Evolutionary conservation across 306 rosid species (phyloP), one percentile per base, ranked within the genome.

Genomic region (Gastrolobium villosum): DNA sequence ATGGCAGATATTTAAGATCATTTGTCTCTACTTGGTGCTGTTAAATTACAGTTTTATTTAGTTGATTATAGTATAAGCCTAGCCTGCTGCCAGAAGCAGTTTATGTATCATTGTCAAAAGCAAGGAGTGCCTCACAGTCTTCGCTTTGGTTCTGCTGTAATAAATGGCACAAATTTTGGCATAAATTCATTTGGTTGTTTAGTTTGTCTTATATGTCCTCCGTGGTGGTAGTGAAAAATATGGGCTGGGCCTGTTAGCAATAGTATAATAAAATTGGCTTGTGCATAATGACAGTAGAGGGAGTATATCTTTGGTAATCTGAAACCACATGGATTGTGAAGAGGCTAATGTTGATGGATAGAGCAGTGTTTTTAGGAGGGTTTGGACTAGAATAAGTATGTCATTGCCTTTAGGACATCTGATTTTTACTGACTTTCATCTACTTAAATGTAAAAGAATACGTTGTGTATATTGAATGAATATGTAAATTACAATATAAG

Each of bases 131-230:
- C 57, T 73, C 26, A 10, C 44, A 14, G 50, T 32, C 43, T 52
- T 73, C 3, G 14, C 61, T 48, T 48, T 41, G 56, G 45, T 57
- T 74, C n/a, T 34, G 32, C 43, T 15, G n/a, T 15, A 53, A 36
- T 75, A 45, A 50, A 59, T 45, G 48, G 14, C 50, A 46, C 49
- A 32, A 4, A 61, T 6, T 37, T 80, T 75, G 78, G 13, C 52
- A 44, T 71, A 69, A 61, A 30, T 64, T 59, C 50, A 60, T 50
- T 59, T 65, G 52, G 46, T 60, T 72, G 45, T 65, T 82, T 64
- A 64, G 32, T 64, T 39, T 32, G 20, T 60, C 34, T 49, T 39
- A 20, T n/a, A 49, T 53, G 49, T 46, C 44, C 60, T 75, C 64
- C 53, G 74, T 57, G 78, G 26, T 6, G 43, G 62, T 14, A 13